These are phyloP conservation scores for Clavispora vitiphila DNA, from an alignment of 805 yeast genomes.

Conservation along the genomic window DNA sequence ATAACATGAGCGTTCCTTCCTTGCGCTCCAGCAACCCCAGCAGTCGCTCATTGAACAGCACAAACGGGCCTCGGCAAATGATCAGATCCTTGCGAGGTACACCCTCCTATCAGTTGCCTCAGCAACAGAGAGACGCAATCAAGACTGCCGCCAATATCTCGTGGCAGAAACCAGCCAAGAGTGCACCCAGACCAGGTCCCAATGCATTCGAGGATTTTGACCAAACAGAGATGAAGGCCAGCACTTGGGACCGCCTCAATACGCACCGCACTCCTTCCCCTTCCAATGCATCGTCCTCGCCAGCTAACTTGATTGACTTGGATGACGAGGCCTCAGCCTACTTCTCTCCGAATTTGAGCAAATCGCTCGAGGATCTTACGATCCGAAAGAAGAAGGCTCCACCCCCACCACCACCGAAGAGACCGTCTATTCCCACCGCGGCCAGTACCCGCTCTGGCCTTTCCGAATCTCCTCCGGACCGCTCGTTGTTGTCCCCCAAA, in stretches of 20 bases:
- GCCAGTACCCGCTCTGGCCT: background rate
- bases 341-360: constrained; percentile 6
- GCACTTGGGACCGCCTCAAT: constrained; percentile 25
- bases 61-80: constrained; percentile 20
- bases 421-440: background rate
- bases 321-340: constrained; percentile 44
- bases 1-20: constrained; percentile 25
- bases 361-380: constrained; percentile 21
- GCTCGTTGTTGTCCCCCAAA: background rate
- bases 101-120: constrained; percentile 6
- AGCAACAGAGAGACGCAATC: constrained; percentile 18
- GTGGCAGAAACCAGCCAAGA: constrained; percentile 6
- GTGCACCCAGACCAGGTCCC: constrained; percentile 10
- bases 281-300: constrained; percentile 11
- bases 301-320: constrained; percentile 66
- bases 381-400: constrained; percentile 10
- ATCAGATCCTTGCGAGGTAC: constrained; percentile 14
- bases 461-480: background rate
- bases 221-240: constrained; percentile 23
- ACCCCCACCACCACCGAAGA: constrained; percentile 14
- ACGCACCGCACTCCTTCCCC: constrained; percentile 6
- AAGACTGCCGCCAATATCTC: constrained; percentile 14
- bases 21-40: constrained; percentile 14
- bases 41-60: constrained; percentile 11
- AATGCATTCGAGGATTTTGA: constrained; percentile 36